Evolutionary conservation across 495 filamentous ascomycete species (phyloP), one percentile per base, ranked within the genome.

Genomic region (Antarctomyces pellizariae): DNA sequence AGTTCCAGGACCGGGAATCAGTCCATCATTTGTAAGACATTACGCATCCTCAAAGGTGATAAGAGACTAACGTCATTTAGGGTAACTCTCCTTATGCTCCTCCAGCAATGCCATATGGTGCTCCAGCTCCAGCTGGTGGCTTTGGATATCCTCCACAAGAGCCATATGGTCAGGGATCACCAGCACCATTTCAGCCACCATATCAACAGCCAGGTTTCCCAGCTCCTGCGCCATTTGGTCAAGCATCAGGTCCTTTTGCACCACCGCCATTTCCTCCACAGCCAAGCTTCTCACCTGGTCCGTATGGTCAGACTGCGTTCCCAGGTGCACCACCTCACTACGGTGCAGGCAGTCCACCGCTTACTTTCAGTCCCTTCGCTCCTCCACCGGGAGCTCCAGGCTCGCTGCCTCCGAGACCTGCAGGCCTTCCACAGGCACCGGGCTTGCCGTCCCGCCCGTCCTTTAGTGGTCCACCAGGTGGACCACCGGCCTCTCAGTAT

Each of bases 371-470:
- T 31, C 14, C 43, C 13, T 48, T 51, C 22, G 50, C 52, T 4
- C 47, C 52, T 20, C 50, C 57, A 10, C 50, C 57, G 18, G 29
- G 44, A 25, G 30, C 34, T 22, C 32, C 39, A 13, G 38, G 38
- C 13, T 33, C 42, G 14, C 53, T 56, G 26, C 49, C 54, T 2
- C 57, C 49, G 23, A 48, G 59, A 35, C 52, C 54, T 15, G 51
- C 47, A 5, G 64, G 53, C 32, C 36, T 71, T 20, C 63, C 67
- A 1, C 33, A 56, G 16, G 58, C 62, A 0, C 52, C 64, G 2
- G 64, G 64, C 28, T 53, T 77, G 11, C 71, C 71, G 1, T 67
- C 74, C 37, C 54, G 71, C 26, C 71, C 71, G 7, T 42, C 56
- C 0, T 63, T 72, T 34, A 58, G 54, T 29, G 59, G 59, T 1